Percentiles rank a stretch among this genome's conserved stretches.
These are phyloP conservation scores for Kwoniella botswanensis DNA, from an alignment of 768 basidiomycete genomes.

Conservation along the genomic window DNA sequence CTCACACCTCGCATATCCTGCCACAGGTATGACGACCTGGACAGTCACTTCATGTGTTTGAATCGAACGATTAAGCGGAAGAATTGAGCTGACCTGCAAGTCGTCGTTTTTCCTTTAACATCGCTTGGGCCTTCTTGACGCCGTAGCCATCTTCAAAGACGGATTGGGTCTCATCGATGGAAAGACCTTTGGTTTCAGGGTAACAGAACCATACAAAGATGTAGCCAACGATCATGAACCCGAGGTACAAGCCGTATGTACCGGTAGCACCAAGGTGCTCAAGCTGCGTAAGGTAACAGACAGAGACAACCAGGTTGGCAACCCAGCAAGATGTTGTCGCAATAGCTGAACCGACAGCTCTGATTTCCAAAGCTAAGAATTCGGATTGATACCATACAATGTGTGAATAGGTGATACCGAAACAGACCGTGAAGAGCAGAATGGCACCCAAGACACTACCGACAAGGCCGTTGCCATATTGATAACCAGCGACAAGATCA, in stretches of 20 bases:
- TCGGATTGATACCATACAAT: constrained; percentile 32
- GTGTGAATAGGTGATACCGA: constrained; percentile 24
- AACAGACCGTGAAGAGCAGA: constrained; percentile 22
- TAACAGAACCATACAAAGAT: constrained; percentile 31
- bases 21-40: too few species aligned
- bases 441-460: constrained; percentile 24
- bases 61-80: too few species aligned
- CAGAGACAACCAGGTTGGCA: constrained; percentile 29
- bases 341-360: constrained; percentile 27
- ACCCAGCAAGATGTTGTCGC: constrained; percentile 21
- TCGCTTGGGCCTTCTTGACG: constrained; percentile 14
- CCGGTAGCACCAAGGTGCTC: constrained; percentile 17
- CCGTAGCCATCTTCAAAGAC: constrained; percentile 11
- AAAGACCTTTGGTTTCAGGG: constrained; percentile 25
- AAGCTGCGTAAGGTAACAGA: neutral
- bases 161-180: constrained; percentile 5
- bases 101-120: constrained; percentile 8
- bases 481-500: neutral
- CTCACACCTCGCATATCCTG: too few species aligned
- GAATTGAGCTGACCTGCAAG: constrained; percentile 2
- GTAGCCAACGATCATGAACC: constrained; percentile 21
- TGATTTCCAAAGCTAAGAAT: constrained; percentile 35
- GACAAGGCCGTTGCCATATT: neutral
- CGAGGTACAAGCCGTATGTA: constrained; percentile 33
- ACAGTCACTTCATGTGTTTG: too few species aligned